Evolutionary conservation across 129 eudicot genomes (phyloP).

Genomic region (Pulicaria dysenterica): DNA sequence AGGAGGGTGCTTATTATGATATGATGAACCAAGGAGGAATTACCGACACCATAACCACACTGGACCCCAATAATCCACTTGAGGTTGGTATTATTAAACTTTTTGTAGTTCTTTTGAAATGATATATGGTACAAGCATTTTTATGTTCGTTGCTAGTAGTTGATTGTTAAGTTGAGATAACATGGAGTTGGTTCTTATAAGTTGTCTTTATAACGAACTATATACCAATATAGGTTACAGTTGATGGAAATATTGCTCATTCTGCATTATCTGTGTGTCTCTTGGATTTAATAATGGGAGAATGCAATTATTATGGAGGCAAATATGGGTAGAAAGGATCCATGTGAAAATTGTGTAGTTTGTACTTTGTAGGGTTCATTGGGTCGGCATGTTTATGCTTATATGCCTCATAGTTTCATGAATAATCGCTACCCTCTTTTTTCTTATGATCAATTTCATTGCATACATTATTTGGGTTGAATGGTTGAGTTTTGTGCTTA

Average conservation of each 20-base stretch:
- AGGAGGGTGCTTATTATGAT: slow-evolving; percentile 35
- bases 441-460: slow-evolving; percentile 1
- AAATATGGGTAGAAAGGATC: slow-evolving; percentile 9
- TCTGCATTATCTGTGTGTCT: background rate
- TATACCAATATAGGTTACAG: background rate
- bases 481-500: background rate
- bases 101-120: background rate
- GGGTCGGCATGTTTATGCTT: background rate
- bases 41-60: slow-evolving; percentile 41
- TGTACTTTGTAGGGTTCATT: slow-evolving; percentile 7
- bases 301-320: background rate
- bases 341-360: background rate
- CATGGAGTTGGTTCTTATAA: slow-evolving; percentile 1
- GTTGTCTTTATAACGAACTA: background rate
- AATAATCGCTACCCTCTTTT: background rate
- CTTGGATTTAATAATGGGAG: background rate
- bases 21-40: slow-evolving; percentile 70
- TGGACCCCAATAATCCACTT: slow-evolving; percentile 39
- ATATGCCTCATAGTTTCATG: background rate
- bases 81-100: slow-evolving; percentile 49
- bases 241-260: background rate
- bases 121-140: background rate
- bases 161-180: background rate
- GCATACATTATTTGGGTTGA: background rate
- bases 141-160: background rate